Conservation (phyloP, 192 early-diverging fungal species). For the Mortierella hygrophila region DNA sequence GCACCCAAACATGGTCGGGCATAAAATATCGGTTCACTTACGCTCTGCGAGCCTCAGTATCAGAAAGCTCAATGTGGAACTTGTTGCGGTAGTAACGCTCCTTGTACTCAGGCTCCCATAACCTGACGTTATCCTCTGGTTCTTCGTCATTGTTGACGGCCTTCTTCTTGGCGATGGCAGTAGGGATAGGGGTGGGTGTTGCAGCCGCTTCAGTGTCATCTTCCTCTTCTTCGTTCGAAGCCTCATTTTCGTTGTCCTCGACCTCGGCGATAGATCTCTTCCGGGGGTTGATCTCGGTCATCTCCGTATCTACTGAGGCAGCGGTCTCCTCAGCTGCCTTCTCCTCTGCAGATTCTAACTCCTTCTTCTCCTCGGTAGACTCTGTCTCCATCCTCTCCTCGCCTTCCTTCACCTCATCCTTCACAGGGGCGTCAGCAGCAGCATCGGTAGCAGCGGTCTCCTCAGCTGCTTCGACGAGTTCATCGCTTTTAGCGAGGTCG, state of each 20-base stretch:
- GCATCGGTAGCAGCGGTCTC: neutral
- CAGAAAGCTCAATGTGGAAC: slow-evolving; percentile 72
- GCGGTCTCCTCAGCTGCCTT: neutral
- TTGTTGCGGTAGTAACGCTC: slow-evolving; percentile 79
- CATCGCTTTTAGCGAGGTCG: slow-evolving; percentile 53
- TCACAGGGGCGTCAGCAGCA: slow-evolving; percentile 22
- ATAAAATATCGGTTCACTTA: slow-evolving; percentile 36
- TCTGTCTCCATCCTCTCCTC: slow-evolving; percentile 12
- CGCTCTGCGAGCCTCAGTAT: slow-evolving; percentile 67
- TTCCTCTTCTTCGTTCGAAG: slow-evolving; percentile 53
- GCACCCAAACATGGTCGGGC: neutral
- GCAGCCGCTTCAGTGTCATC: slow-evolving; percentile 55
- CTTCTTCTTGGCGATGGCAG: slow-evolving; percentile 56
- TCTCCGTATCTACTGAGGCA: slow-evolving; percentile 5
- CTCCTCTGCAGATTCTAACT: neutral
- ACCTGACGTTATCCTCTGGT: slow-evolving; percentile 70
- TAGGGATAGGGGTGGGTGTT: slow-evolving; percentile 49
- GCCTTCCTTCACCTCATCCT: slow-evolving; percentile 56
- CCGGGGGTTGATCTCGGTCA: slow-evolving; percentile 33
- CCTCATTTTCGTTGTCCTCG: slow-evolving; percentile 46
- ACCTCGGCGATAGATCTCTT: slow-evolving; percentile 46
- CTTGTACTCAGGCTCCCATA: slow-evolving; percentile 86
- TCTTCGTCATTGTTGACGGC: slow-evolving; percentile 63
- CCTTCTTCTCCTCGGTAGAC: neutral
- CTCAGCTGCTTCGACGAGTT: slow-evolving; percentile 41